Evolutionary conservation across 179 eudicot genomes (phyloP).

Genomic region (Beta lomatogona): DNA sequence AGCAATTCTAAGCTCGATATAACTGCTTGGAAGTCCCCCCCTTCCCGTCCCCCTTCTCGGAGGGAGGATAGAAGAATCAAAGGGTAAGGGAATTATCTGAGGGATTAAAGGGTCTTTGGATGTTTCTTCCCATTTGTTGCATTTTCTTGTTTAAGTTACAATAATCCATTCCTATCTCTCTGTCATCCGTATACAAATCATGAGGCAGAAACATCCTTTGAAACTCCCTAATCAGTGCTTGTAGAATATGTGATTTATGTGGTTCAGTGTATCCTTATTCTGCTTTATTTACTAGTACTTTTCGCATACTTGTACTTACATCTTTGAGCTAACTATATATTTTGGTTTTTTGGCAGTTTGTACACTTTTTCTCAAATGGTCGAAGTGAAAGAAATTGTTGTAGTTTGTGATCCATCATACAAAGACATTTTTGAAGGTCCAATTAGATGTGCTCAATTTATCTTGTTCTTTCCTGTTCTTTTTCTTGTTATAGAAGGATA

Average conservation of each 20-base stretch:
- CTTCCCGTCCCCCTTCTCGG: too few species aligned
- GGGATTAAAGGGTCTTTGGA: background rate
- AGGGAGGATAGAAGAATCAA: background rate
- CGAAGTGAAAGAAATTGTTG: conserved; percentile 94
- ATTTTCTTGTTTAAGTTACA: background rate
- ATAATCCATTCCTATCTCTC: background rate
- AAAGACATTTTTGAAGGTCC: conserved; percentile 91
- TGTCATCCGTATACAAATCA: background rate
- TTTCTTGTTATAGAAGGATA: conserved; percentile 4
- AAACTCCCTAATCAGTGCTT: background rate
- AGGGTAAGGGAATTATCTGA: background rate
- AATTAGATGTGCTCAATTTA: background rate
- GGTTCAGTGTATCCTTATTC: background rate
- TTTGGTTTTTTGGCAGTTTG: conserved; percentile 56
- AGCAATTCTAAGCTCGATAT: background rate
- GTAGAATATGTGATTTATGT: background rate
- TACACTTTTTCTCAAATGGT: conserved; percentile 76
- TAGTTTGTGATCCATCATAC: conserved; percentile 98
- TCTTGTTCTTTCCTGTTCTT: background rate
- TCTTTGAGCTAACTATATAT: conserved; percentile 18
- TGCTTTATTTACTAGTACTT: background rate
- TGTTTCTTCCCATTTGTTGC: background rate
- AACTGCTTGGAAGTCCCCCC: background rate
- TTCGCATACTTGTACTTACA: conserved; percentile 8
- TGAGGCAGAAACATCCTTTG: background rate